phyloP scores from a whole-genome alignment of 768 basidiomycete species.

The Termitomyces sp. region DNA sequence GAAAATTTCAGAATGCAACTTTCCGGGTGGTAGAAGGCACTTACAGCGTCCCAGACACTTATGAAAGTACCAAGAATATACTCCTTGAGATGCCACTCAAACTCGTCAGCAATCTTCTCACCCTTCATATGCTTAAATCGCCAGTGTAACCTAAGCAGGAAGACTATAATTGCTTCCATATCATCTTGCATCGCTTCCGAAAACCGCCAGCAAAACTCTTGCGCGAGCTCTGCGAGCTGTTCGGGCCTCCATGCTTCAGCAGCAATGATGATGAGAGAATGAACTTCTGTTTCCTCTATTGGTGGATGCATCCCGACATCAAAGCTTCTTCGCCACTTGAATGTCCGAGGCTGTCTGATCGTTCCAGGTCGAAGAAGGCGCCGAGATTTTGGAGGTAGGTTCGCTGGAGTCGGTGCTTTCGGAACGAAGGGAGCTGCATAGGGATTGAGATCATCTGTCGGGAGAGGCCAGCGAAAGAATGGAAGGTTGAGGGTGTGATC shows the following conservation, averaged over 20 bases:
- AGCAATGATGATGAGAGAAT: slow-evolving; percentile 13
- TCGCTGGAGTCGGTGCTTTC: not conserved
- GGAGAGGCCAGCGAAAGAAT: slow-evolving; percentile 2
- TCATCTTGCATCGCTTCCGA: slow-evolving; percentile 10
- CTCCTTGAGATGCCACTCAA: slow-evolving; percentile 19
- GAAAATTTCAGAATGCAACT: not conserved
- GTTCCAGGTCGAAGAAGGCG: slow-evolving; percentile 14
- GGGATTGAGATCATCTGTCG: slow-evolving; percentile 13
- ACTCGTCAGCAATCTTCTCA: slow-evolving; percentile 11
- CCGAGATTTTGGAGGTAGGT: slow-evolving; percentile 5
- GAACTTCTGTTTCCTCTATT: slow-evolving; percentile 8
- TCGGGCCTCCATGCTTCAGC: slow-evolving; percentile 14
- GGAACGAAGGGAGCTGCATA: slow-evolving; percentile 11
- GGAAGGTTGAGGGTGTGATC: not conserved
- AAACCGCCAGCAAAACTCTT: slow-evolving; percentile 17
- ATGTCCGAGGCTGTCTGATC: slow-evolving; percentile 10
- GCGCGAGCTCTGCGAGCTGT: slow-evolving; percentile 17
- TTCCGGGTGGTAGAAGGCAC: not conserved
- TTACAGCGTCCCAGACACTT: slow-evolving; percentile 22
- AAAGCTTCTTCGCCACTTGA: slow-evolving; percentile 16
- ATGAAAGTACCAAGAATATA: slow-evolving; percentile 16
- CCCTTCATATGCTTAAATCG: slow-evolving; percentile 13
- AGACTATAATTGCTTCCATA: slow-evolving; percentile 6
- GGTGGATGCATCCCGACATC: slow-evolving; percentile 6
- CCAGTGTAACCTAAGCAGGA: slow-evolving; percentile 11